These are phyloP conservation scores for Trichoderma endophyticum DNA, from an alignment of 2,329 filamentous ascomycete species.

Conservation along the genomic window DNA sequence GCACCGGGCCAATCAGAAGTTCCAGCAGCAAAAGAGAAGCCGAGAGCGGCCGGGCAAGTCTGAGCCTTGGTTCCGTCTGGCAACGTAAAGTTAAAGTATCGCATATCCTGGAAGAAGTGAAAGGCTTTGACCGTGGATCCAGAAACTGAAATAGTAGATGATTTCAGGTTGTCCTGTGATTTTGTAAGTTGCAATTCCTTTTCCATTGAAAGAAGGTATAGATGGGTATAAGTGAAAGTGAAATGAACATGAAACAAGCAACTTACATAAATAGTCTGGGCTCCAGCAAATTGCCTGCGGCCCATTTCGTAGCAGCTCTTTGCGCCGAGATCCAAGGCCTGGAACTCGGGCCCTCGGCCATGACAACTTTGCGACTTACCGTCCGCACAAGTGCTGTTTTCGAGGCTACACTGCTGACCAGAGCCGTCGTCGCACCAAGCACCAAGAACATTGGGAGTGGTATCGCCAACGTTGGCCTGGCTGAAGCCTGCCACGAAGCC, in stretches of 20 bases:
- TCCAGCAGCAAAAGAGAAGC: constrained; percentile 89
- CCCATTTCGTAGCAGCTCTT: constrained; percentile 76
- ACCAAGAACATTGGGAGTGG: constrained; percentile 81
- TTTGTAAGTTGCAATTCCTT: neutral
- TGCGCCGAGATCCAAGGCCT: constrained; percentile 65
- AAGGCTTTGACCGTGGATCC: constrained; percentile 72
- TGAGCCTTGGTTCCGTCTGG: constrained; percentile 66
- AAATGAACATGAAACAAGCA: neutral
- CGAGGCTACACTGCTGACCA: constrained; percentile 65
- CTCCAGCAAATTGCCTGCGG: constrained; percentile 64
- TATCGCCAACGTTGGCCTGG: constrained; percentile 88
- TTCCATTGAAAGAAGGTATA: neutral
- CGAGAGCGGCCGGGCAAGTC: constrained; percentile 84
- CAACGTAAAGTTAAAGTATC: constrained; percentile 68
- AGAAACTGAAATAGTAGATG: constrained; percentile 47
- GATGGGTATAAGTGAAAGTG: neutral
- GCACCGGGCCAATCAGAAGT: constrained; percentile 88
- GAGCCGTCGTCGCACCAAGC: constrained; percentile 87
- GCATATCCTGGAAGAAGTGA: constrained; percentile 82
- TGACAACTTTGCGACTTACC: constrained; percentile 70
- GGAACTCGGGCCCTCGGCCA: constrained; percentile 68
- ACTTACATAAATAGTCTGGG: constrained; percentile 43
- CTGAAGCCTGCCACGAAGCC: constrained; percentile 89
- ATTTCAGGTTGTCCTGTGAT: constrained; percentile 51
- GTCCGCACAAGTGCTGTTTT: constrained; percentile 79